Base-by-base conservation (phyloP, 371 early-diverging fungal species). In the Mortierella sp. region DNA sequence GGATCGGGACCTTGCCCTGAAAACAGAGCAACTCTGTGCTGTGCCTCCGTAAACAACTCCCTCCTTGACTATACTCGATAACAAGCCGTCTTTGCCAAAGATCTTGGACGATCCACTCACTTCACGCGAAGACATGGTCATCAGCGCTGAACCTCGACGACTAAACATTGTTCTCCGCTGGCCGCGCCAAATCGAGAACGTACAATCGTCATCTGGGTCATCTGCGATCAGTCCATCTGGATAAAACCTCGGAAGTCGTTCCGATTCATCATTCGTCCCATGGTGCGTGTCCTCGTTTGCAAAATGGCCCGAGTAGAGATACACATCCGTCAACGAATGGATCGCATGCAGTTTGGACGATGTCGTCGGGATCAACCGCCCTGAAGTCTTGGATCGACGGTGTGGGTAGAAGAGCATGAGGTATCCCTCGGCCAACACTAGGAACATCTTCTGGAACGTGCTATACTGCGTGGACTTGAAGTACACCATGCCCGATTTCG, bases 101-200 rank as follows among this genome's bases (percentile, higher is more conserved):
- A 79, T 2, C 13, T 58, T 58, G 34, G 67, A 72, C 18, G 52
- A 39, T 45, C 54, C 61, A 16, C 54, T 46, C 57, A 66, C 61
- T 26, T 56, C 39, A 34, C 62, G 42, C 3, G 60, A 31, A 2
- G 72, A 65, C 72, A 72, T 72, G 10, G 54, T 56, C 39, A 53
- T 61, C 49, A 47, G 18, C 10, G 57, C 54, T 1, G 67, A 48
- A 1, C 67, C 61, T 0, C 64, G 63, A 1, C 64, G 65, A 45
- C 80, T 81, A 58, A 85, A 86, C 46, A 76, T 80, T 18, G 64
- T 67, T 55, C 80, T 59, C 9, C 65, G 56, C 19, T 79, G 68
- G 10, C 84, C 82, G 52, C 84, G 76, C 89, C 89, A 89, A 23
- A 89, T 68, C 13, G 86, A 82, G 43, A 89, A 89, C 3, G 84